phyloP scores from a whole-genome alignment of 225 moss, liverwort and hornwort genomes.

The Thuidium tamariscinum region DNA sequence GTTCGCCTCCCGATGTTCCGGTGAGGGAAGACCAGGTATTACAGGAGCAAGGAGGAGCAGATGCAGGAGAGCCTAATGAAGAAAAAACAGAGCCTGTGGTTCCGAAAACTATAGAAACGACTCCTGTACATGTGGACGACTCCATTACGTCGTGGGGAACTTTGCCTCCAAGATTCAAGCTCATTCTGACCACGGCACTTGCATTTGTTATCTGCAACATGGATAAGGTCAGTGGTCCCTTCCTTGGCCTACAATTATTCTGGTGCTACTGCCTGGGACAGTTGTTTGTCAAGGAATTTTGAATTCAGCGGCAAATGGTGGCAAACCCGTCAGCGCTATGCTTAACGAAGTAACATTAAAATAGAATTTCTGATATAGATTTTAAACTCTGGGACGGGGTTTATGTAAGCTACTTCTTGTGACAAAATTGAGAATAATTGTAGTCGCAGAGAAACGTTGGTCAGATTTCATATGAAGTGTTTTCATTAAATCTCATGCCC shows the following conservation, averaged over 20 bases:
- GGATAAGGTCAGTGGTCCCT: slow-evolving; percentile 65
- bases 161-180: slow-evolving; percentile 69
- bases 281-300: neutral
- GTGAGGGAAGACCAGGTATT: slow-evolving; percentile 13
- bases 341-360: neutral
- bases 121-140: neutral
- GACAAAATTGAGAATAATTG: neutral
- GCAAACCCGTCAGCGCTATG: neutral
- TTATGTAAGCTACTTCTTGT: neutral
- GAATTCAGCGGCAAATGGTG: neutral
- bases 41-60: slow-evolving; percentile 14
- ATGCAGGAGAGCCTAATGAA: neutral
- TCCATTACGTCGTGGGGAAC: slow-evolving; percentile 29
- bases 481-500: neutral
- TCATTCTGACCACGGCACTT: slow-evolving; percentile 72
- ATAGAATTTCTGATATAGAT: neutral
- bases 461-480: neutral
- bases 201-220: slow-evolving; percentile 99
- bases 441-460: neutral
- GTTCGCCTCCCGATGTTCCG: slow-evolving; percentile 19
- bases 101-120: neutral
- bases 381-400: neutral
- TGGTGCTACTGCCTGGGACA: neutral
- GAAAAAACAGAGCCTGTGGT: neutral
- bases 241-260: neutral